Base-by-base conservation (phyloP, 768 basidiomycete genomes). In the Pulveroboletus sp. region DNA sequence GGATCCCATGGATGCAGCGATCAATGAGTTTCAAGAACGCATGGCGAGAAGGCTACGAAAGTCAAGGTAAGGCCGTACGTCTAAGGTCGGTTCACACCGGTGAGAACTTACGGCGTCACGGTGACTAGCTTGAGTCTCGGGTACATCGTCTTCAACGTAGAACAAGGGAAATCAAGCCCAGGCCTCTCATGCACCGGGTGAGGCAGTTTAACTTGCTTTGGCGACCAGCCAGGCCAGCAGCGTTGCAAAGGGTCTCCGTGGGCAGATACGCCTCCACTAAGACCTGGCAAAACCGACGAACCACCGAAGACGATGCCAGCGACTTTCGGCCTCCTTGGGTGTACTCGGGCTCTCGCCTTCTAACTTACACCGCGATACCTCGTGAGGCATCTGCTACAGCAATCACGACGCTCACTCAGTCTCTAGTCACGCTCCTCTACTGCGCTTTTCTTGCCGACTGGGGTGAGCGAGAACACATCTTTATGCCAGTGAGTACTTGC, bases 381-480 rank as follows among this genome's bases (percentile, higher is more conserved):
- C 66, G 84, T 82, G 64, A 54, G 73, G 39, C 47, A 21, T 30
- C 14, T 33, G 3, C 28, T 32, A 7, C 27, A 8, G 17, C 11
- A 15, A 35, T 28, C 13, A 28, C 36, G 35, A 46, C 8, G 15
- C 46, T 53, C 37, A 64, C 31, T 0, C 43, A 35, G 26, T n/a
- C 13, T 51, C 38, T 55, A 86, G 84, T 70, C 21, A 68, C 76
- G n/a, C 61, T 72, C 14, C 35, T 80, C 4, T 87, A 86, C 54
- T 75, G 75, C 3, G 69, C 82, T 18, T 82, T 87, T 61, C 65
- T 82, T 49, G 76, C 79, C 44, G 83, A 87, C 62, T 86, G 79
- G 64, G 84, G 84, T 4, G 80, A 83, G n/a, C 70, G 73, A 41
- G 84, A 87, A 21, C 84, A 87, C 62, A 80, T 85, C 26, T 87